A percentile compares a stretch with the other conserved stretches of the same genome.
These are phyloP conservation scores for Rhizopogon sp. DNA, from an alignment of 768 basidiomycete genomes.

Conservation along the genomic window DNA sequence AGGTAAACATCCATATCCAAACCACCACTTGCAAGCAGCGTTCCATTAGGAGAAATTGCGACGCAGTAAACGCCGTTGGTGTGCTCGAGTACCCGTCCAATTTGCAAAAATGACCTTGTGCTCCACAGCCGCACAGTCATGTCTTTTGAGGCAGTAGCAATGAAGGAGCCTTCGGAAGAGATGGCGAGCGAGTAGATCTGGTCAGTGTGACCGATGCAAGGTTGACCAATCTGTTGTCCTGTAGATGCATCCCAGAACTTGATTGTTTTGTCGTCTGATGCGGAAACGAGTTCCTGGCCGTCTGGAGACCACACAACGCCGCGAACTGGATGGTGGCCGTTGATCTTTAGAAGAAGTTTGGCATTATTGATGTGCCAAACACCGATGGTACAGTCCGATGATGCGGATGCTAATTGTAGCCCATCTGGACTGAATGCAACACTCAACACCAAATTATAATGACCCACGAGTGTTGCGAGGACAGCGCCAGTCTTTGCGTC, in stretches of 20 bases:
- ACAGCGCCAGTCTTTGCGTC: not conserved
- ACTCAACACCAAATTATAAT: not conserved
- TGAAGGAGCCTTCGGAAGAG: constrained; percentile 65
- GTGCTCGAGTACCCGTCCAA: too few relatives aligned
- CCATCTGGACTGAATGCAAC: not conserved
- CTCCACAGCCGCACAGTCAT: constrained; percentile 78
- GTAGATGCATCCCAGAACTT: too few relatives aligned
- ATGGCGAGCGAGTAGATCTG: not conserved
- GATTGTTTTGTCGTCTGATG: too few relatives aligned
- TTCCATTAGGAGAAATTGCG: too few relatives aligned
- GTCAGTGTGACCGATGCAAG: not conserved
- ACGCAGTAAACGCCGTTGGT: too few relatives aligned
- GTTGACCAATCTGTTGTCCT: not conserved
- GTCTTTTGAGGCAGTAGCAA: constrained; percentile 87
- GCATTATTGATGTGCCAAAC: not conserved
- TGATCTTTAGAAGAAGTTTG: not conserved
- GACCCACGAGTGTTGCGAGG: not conserved
- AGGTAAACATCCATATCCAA: too few relatives aligned
- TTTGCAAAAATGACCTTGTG: not conserved
- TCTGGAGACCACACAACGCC: not conserved
- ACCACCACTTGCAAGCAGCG: too few relatives aligned
- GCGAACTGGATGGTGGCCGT: not conserved
- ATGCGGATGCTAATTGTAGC: not conserved
- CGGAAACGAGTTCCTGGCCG: not conserved
- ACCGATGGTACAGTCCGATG: not conserved